These are phyloP conservation scores for Evernia prunastri DNA, from an alignment of 495 filamentous ascomycete genomes.

Conservation along the genomic window DNA sequence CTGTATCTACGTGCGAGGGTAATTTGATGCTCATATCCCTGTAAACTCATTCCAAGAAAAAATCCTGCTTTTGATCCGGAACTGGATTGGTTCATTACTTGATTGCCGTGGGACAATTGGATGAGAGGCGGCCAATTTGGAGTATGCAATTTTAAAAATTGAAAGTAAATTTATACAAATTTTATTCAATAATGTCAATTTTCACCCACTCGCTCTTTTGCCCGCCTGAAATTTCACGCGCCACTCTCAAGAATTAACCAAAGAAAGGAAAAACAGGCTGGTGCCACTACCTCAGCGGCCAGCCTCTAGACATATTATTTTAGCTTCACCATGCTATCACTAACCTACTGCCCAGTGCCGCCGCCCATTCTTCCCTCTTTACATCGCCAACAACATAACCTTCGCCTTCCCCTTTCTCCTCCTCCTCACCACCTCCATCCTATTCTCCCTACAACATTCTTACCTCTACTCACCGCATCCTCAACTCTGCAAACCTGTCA, in stretches of 20 bases:
- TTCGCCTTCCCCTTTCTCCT: background rate
- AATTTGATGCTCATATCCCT: background rate
- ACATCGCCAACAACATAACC: background rate
- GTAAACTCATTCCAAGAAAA: slow-evolving; percentile 8
- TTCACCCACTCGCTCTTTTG: background rate
- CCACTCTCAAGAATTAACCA: background rate
- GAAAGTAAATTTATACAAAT: background rate
- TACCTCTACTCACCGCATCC: background rate
- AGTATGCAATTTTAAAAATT: no score
- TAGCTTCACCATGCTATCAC: background rate
- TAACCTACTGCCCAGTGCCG: no score
- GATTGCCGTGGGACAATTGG: slow-evolving; percentile 2
- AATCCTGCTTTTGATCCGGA: background rate
- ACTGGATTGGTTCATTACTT: background rate
- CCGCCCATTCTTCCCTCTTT: background rate
- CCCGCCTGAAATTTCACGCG: background rate
- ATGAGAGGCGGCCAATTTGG: background rate
- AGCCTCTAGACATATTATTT: no score
- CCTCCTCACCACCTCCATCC: slow-evolving; percentile 2
- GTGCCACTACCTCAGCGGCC: no score
- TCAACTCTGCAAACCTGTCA: slow-evolving; percentile 1
- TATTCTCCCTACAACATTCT: slow-evolving; percentile 1
- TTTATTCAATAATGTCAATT: background rate
- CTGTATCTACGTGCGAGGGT: background rate
- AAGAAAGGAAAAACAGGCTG: background rate